Conservation (phyloP, 805 yeast species). For the Jamesozyma hellenica region DNA sequence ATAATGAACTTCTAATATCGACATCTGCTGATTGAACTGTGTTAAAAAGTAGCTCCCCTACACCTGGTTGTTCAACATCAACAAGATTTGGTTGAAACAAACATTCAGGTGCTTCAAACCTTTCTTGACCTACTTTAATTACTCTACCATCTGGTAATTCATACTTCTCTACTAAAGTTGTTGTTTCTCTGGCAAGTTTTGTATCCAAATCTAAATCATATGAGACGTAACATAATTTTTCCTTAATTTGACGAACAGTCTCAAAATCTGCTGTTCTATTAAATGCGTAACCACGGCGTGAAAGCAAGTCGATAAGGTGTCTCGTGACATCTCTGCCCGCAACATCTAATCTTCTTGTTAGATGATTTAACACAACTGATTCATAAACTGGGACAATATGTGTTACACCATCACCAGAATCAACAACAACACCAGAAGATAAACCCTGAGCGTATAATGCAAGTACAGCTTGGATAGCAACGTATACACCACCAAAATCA, state of each 20-base stretch:
- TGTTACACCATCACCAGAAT: constrained; percentile 90
- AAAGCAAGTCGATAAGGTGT: constrained; percentile 76
- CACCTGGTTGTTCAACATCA: constrained; percentile 93
- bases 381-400: constrained; percentile 98
- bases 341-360: constrained; percentile 85
- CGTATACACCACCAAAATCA: constrained; percentile 86
- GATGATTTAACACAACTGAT: constrained; percentile 88
- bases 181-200: constrained; percentile 85
- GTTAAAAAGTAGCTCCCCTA: constrained; percentile 85
- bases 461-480: constrained; percentile 95
- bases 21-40: constrained; percentile 92
- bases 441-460: constrained; percentile 96
- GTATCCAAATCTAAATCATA: constrained; percentile 88
- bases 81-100: constrained; percentile 91
- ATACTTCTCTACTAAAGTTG: constrained; percentile 80
- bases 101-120: constrained; percentile 66
- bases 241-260: constrained; percentile 95
- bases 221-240: constrained; percentile 88
- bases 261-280: constrained; percentile 98
- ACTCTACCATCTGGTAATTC: constrained; percentile 96
- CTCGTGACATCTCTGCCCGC: constrained; percentile 99
- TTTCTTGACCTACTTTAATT: constrained; percentile 87
- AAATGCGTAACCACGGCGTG: constrained; percentile 95
- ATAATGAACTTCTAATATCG: constrained; percentile 80
- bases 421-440: constrained; percentile 95